Base-by-base conservation (phyloP, 139 green algal genomes). In the Raphidocelis subcapitata region DNA sequence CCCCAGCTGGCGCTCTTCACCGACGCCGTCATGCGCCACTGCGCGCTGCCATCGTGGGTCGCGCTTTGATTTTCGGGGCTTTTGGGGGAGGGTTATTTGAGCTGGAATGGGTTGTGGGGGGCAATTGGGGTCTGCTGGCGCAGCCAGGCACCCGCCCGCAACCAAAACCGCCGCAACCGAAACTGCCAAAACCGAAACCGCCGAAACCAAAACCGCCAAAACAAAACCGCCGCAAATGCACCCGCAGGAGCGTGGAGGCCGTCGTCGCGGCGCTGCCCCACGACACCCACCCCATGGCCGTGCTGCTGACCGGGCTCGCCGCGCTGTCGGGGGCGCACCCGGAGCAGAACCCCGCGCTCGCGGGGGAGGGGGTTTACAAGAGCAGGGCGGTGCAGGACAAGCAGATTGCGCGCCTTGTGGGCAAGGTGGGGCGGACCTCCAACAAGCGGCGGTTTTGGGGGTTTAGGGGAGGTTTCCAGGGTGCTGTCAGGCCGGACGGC, bases 221-320 rank as follows among this genome's bases (percentile, higher is more conserved):
- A n/a, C n/a, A n/a, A n/a, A n/a, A n/a, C n/a, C n/a, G n/a, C n/a
- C n/a, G n/a, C n/a, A n/a, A n/a, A n/a, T n/a, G n/a, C 41, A 8
- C 8, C 41, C 41, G 12, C 41, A 49, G 41, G 41, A 49, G 41
- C 41, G 41, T 49, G 31, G 74, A 90, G 70, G 67, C 82, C 20
- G 89, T 88, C 1, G 78, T 97, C 0, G 77, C 79, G 32, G 91
- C 91, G 10, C 83, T 99, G 76, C 94, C 95, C 0, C 88, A 94
- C 66, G 93, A 99, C 80, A 82, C 92, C 2, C 95, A 99, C 84
- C 94, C 93, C 44, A 98, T 98, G 94, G 92, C 86, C 21, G 80
- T 92, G 32, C 87, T 99, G 49, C 81, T 98, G 51, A 88, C 87
- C 2, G 60, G 67, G 0, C 44, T 75, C 0, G 47, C 69, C 47